A percentile compares a stretch with the other conserved stretches of the same genome.
Evolutionary conservation across 352 stramenopile genomes (phyloP).

Genomic region (Saprolegnia parasitica): DNA sequence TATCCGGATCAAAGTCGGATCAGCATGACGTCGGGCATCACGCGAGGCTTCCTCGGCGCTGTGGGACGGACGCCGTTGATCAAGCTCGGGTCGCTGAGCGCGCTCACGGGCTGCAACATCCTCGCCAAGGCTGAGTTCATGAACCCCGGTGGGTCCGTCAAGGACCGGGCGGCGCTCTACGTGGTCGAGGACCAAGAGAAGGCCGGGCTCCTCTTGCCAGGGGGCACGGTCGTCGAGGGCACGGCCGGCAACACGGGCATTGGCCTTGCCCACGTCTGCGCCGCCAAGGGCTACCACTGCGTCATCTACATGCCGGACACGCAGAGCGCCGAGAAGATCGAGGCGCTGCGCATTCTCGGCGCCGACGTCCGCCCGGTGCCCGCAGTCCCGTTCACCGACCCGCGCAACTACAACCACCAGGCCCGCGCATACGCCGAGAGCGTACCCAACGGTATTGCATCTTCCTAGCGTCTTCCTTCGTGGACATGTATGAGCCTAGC

Average conservation of each 20-base stretch:
- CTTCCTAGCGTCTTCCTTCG: background rate
- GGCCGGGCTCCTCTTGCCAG: conserved; percentile 77
- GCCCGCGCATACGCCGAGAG: conserved; percentile 26
- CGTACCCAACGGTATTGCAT: conserved; percentile 6
- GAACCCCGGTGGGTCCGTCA: conserved; percentile 88
- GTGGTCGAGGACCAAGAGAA: conserved; percentile 89
- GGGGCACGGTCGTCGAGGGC: conserved; percentile 94
- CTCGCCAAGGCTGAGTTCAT: conserved; percentile 95
- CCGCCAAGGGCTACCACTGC: conserved; percentile 35
- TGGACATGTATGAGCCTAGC: conserved; percentile 6
- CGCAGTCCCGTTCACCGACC: conserved; percentile 35
- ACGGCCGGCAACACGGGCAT: conserved; percentile 97
- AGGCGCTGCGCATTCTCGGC: conserved; percentile 32
- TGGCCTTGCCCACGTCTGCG: conserved; percentile 73
- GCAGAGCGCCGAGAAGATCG: conserved; percentile 37
- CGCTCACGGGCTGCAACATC: conserved; percentile 77
- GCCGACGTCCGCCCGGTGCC: conserved; percentile 33
- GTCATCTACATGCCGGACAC: conserved; percentile 40
- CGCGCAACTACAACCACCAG: conserved; percentile 38
- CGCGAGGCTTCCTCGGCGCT: conserved; percentile 29
- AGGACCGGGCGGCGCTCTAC: conserved; percentile 78
- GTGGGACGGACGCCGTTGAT: conserved; percentile 95
- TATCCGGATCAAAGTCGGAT: conserved; percentile 1
- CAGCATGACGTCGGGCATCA: conserved; percentile 9
- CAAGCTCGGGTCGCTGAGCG: conserved; percentile 71